phyloP scores from a whole-genome alignment of 345 rosid genomes.

The Salix udensis region DNA sequence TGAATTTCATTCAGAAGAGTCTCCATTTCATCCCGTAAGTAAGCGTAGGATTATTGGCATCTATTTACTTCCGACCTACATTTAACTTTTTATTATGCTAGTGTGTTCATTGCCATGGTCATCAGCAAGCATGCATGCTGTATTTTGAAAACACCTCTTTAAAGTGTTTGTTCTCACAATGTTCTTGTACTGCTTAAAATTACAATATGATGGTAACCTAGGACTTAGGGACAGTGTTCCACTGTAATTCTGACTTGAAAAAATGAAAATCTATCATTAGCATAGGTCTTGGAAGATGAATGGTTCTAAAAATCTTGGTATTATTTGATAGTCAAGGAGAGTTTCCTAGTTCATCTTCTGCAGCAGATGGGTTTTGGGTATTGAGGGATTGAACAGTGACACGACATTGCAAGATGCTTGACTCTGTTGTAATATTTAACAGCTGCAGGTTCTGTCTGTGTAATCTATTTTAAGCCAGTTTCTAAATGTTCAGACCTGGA shows the following conservation, averaged over 20 bases:
- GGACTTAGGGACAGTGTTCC: neutral
- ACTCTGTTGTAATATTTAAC: neutral
- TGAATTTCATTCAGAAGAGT: slow-evolving; percentile 61
- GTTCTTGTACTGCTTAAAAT: neutral
- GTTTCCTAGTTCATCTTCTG: neutral
- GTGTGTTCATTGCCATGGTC: neutral
- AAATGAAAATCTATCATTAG: neutral
- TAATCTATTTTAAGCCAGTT: neutral
- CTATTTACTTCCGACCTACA: neutral
- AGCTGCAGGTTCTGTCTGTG: neutral
- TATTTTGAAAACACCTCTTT: neutral
- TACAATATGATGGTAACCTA: neutral
- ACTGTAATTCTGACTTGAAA: neutral
- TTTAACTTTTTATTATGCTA: neutral
- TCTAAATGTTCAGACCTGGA: neutral
- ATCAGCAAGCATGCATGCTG: neutral
- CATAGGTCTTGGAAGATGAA: neutral
- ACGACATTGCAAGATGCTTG: neutral
- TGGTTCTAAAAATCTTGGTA: neutral
- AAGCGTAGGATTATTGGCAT: neutral
- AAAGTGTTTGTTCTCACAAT: neutral
- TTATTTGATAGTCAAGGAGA: neutral
- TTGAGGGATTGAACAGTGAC: neutral
- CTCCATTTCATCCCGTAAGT: slow-evolving; percentile 80
- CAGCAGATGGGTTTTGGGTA: neutral